Base-by-base conservation (phyloP, 1,284 basidiomycete species). In the Clitocybe nebularis region DNA sequence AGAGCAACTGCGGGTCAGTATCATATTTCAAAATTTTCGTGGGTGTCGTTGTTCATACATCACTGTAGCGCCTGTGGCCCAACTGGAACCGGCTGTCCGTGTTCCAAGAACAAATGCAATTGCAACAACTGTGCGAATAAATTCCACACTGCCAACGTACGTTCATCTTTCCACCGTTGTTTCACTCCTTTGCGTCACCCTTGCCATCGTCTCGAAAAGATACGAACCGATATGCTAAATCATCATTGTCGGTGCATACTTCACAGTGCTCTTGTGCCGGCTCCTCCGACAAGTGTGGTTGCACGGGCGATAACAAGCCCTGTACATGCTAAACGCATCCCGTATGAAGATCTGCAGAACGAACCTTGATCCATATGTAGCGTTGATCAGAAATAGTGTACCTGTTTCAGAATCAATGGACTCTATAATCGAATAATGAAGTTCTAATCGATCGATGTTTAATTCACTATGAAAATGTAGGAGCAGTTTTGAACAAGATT, bases 101-200 rank as follows among this genome's bases (percentile, higher is more conserved):
- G 67, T 53, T 41, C 55, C 0, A 61, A 63, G 54, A 58, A 51
- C 26, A 55, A 61, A 39, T 69, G 67, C 45, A 53, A 60, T 40
- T 69, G 67, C 43, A 51, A 51, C 5, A 49, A 64, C 22, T 69
- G 67, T 48, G 33, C 42, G 5, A 69, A 69, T 46, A 69, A 67
- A 50, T 52, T 51, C 2, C 67, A 68, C 46, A 61, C 63, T 21
- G 48, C 46, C 11, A 56, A 61, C 44, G 67, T 67, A 39, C 34
- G 53, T 49, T 17, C 11, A 8, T 5, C 5, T 10, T 9, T 14
- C 1, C 16, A 21, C 20, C 14, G 28, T 30, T n/a, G 28, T 13
- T 26, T 16, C 0, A 11, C 10, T 16, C 13, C 29, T 32, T 17
- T 32, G 13, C 8, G 9, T 29, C 26, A 10, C 4, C 26, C 11